Conservation (phyloP, 768 basidiomycete species). For the Calocybe indica region DNA sequence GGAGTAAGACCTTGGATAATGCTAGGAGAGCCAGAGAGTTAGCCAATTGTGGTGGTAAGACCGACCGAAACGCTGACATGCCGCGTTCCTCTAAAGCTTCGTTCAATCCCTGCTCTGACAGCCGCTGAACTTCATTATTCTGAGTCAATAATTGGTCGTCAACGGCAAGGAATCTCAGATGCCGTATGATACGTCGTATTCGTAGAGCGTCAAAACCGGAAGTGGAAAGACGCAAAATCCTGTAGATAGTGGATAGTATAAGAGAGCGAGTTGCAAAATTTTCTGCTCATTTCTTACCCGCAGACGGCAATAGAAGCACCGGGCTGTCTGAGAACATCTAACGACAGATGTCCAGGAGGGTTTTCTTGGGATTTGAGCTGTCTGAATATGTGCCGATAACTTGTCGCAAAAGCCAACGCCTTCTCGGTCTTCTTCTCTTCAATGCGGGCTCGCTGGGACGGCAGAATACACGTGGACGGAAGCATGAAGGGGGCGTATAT, state of each 20-base stretch:
- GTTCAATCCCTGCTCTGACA: constrained; percentile 51
- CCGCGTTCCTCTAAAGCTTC: constrained; percentile 74
- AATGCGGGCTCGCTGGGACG: constrained; percentile 68
- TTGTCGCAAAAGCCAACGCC: constrained; percentile 29
- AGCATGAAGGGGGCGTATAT: constrained; percentile 82
- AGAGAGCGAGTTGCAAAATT: background rate
- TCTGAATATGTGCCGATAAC: constrained; percentile 29
- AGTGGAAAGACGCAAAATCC: constrained; percentile 37
- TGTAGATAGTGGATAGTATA: constrained; percentile 10
- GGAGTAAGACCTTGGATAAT: constrained; percentile 27
- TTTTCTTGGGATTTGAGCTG: constrained; percentile 26
- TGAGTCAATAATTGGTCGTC: constrained; percentile 62
- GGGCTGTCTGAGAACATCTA: constrained; percentile 20
- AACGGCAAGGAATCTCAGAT: constrained; percentile 39
- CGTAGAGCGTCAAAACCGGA: constrained; percentile 36
- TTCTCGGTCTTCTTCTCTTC: constrained; percentile 48
- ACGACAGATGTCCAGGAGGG: constrained; percentile 26
- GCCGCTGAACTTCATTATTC: constrained; percentile 35
- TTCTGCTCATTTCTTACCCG: constrained; percentile 40
- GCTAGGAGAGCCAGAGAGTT: constrained; percentile 17
- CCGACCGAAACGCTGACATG: constrained; percentile 44
- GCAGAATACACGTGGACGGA: constrained; percentile 82
- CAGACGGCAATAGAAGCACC: constrained; percentile 42
- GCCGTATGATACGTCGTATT: constrained; percentile 35
- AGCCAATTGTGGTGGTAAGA: constrained; percentile 1